phyloP scores from a whole-genome alignment of 73 alveolate species.

The Blepharisma japonicum region DNA sequence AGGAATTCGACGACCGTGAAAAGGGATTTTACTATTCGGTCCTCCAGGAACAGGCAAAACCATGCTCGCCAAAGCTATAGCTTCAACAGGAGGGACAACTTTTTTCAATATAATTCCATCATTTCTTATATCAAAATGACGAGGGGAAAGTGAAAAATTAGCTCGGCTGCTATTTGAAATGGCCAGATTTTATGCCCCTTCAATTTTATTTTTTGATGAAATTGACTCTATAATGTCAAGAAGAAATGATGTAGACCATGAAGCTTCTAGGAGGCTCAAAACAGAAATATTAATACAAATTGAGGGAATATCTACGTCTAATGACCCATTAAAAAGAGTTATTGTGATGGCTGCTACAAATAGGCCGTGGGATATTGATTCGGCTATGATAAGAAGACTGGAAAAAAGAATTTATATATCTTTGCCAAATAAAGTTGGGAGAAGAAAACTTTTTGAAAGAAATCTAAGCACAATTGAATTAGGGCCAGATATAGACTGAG shows the following conservation, averaged over 20 bases:
- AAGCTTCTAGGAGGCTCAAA: conserved; percentile 91
- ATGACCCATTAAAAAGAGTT: conserved; percentile 57
- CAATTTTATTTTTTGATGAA: conserved; percentile 99
- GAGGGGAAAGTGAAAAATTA: conserved; percentile 99
- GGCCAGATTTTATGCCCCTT: conserved; percentile 99
- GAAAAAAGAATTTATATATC: conserved; percentile 97
- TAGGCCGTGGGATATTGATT: conserved; percentile 97
- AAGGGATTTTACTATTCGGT: conserved; percentile 98
- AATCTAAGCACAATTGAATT: conserved; percentile 60
- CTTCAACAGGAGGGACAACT: conserved; percentile 95
- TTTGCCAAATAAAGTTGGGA: conserved; percentile 87
- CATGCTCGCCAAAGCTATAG: conserved; percentile 99
- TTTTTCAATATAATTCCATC: conserved; percentile 97
- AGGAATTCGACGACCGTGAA: conserved; percentile 95
- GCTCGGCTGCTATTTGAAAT: conserved; percentile 98
- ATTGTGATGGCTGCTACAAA: conserved; percentile 98
- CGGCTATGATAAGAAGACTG: conserved; percentile 96
- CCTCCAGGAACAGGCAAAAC: conserved; percentile 99
- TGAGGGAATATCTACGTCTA: conserved; percentile 92
- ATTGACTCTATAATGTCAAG: conserved; percentile 97
- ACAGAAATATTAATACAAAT: conserved; percentile 97
- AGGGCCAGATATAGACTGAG: conserved; percentile 68
- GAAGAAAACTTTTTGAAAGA: conserved; percentile 64
- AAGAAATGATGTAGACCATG: conserved; percentile 91
- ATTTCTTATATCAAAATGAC: conserved; percentile 97